These are phyloP conservation scores for Xylaria grammica DNA, from an alignment of 495 filamentous ascomycete genomes.

Conservation along the genomic window DNA sequence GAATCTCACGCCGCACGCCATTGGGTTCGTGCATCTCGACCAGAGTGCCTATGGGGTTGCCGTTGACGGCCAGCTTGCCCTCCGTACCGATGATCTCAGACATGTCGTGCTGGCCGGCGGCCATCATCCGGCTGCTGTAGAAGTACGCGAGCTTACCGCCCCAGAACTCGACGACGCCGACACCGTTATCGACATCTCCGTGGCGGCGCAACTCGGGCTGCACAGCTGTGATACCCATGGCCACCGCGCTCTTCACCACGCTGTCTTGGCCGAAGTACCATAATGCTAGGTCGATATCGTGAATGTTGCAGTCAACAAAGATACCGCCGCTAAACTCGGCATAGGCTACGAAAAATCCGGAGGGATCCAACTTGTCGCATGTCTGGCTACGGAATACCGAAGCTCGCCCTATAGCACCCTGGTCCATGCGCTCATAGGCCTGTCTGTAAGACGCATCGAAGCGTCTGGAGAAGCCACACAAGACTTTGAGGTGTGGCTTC, in stretches of 20 bases:
- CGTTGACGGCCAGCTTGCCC: slow-evolving; percentile 64
- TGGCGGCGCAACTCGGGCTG: slow-evolving; percentile 64
- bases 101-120: slow-evolving; percentile 65
- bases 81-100: slow-evolving; percentile 69
- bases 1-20: slow-evolving; percentile 62
- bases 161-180: slow-evolving; percentile 68
- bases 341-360: slow-evolving; percentile 62
- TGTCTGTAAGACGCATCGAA: slow-evolving; percentile 64
- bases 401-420: slow-evolving; percentile 56
- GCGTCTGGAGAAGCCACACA: slow-evolving; percentile 62
- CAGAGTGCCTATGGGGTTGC: slow-evolving; percentile 56
- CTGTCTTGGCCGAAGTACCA: slow-evolving; percentile 62
- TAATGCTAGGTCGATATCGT: slow-evolving; percentile 63
- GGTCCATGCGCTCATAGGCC: slow-evolving; percentile 50
- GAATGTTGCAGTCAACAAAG: slow-evolving; percentile 64
- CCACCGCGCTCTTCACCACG: slow-evolving; percentile 55
- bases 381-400: slow-evolving; percentile 62
- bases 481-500: slow-evolving; percentile 60
- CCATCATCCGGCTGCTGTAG: slow-evolving; percentile 67
- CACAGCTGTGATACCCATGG: slow-evolving; percentile 63
- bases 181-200: slow-evolving; percentile 67
- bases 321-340: slow-evolving; percentile 60
- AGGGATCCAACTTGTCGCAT: slow-evolving; percentile 62
- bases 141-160: slow-evolving; percentile 66
- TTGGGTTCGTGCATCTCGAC: slow-evolving; percentile 55